phyloP scores from a whole-genome alignment of 208 protist species.

The Sergeia podlipaevii region DNA sequence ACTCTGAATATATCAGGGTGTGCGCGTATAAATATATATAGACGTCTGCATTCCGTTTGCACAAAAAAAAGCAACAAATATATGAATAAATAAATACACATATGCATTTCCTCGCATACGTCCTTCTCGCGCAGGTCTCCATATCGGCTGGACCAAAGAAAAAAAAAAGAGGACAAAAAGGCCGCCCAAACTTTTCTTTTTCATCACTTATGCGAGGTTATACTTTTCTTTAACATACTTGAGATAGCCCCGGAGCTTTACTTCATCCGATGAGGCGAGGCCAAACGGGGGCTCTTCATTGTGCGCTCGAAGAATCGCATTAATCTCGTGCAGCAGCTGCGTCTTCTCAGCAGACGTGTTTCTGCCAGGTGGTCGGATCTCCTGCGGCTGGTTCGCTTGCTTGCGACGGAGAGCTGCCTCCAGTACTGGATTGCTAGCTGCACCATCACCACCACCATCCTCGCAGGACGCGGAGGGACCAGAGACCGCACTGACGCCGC shows the following conservation, averaged over 20 bases:
- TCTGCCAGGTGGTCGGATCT: neutral
- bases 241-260: conserved; percentile 60
- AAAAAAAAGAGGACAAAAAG: conserved; percentile 10
- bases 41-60: too few species aligned
- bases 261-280: conserved; percentile 53
- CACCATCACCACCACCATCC: neutral
- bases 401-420: conserved; percentile 74
- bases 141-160: conserved; percentile 3
- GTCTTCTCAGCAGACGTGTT: conserved; percentile 45
- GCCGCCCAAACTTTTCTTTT: neutral
- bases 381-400: conserved; percentile 31
- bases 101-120: conserved; percentile 3
- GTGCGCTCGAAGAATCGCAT: conserved; percentile 28
- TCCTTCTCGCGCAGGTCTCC: neutral
- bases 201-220: neutral
- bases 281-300: conserved; percentile 70
- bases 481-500: neutral
- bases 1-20: neutral
- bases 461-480: neutral
- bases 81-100: conserved; percentile 6
- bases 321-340: conserved; percentile 56
- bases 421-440: conserved; percentile 42
- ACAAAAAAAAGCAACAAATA: too few species aligned
- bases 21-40: neutral
- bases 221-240: conserved; percentile 65